These are phyloP conservation scores for Setaria viridis DNA, from an alignment of 202 grass and related monocot species.

Conservation along the genomic window DNA sequence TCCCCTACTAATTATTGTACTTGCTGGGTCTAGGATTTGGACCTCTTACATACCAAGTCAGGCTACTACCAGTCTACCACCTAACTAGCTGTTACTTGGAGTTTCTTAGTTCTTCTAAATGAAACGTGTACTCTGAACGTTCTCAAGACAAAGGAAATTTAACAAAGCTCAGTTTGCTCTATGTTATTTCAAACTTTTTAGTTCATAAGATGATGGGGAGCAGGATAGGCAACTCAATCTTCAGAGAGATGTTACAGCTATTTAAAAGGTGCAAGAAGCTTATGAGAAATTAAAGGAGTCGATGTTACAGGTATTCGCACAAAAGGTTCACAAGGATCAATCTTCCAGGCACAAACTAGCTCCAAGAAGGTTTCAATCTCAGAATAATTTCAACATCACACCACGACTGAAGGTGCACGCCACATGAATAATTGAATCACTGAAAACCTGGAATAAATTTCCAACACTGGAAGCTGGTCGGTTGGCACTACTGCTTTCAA, in stretches of 20 bases:
- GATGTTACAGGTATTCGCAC: background rate
- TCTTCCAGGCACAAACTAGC: background rate
- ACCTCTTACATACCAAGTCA: background rate
- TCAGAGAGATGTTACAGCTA: background rate
- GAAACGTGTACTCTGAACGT: background rate
- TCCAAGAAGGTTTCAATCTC: slow-evolving; percentile 8
- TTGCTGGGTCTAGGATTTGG: background rate
- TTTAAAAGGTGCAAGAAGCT: background rate
- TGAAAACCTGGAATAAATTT: background rate
- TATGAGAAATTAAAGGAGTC: background rate
- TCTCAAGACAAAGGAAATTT: background rate
- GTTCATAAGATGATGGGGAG: background rate
- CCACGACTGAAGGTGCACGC: background rate
- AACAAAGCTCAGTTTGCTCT: background rate
- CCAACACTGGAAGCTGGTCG: background rate
- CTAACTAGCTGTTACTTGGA: background rate
- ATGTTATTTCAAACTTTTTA: background rate
- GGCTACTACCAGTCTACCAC: background rate
- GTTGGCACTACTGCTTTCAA: background rate
- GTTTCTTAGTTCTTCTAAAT: background rate
- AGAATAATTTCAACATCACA: background rate
- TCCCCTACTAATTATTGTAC: background rate
- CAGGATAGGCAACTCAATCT: slow-evolving; percentile 12
- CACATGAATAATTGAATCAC: slow-evolving; percentile 7
- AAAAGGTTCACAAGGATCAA: slow-evolving; percentile 8